phyloP scores from a whole-genome alignment of 225 moss, liverwort and hornwort genomes.

The Physcomitrium patens region DNA sequence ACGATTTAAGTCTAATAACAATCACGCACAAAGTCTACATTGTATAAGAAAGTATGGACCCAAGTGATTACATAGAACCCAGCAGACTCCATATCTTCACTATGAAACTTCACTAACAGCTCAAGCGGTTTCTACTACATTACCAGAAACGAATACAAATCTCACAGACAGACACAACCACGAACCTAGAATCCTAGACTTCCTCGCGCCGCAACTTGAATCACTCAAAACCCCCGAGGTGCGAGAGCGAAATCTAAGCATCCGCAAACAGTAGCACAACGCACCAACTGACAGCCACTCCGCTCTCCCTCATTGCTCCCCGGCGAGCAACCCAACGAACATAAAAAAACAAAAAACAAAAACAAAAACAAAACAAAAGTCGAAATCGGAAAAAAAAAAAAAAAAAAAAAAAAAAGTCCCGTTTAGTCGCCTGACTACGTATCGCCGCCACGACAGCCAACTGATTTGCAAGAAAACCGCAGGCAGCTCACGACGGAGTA shows the following conservation, averaged over 20 bases:
- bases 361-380: too few relatives aligned
- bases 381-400: neutral
- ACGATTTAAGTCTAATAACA: neutral
- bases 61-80: neutral
- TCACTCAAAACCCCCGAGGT: neutral
- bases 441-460: neutral
- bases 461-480: neutral
- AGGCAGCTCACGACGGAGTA: neutral
- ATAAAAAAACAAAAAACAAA: too few relatives aligned
- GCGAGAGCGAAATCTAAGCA: constrained; percentile 16
- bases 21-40: too few relatives aligned
- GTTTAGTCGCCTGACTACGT: neutral
- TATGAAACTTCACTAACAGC: neutral
- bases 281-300: constrained; percentile 1
- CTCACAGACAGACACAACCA: neutral
- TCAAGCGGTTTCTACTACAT: neutral
- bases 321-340: neutral
- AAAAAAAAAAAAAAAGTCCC: too few relatives aligned
- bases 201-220: neutral
- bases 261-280: neutral
- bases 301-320: neutral
- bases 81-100: neutral
- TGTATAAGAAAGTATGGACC: neutral
- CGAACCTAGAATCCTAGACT: neutral
- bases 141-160: neutral